A percentile compares a stretch with the other conserved stretches of the same genome.
Evolutionary conservation across 768 basidiomycete species (phyloP).

Genomic region (Gloeostereum incarnatum): DNA sequence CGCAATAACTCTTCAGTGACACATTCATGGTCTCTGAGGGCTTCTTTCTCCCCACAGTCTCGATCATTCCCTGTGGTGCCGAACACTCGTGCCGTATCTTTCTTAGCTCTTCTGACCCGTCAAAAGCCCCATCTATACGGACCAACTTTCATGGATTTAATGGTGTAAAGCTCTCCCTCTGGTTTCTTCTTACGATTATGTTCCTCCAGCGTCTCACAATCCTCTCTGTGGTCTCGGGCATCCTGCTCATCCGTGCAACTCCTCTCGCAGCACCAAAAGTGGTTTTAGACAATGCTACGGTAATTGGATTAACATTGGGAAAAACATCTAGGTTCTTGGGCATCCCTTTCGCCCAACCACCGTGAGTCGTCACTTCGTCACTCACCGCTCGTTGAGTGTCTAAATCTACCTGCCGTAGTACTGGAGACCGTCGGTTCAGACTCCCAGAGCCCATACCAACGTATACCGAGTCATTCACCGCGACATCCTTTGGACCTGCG

Average conservation of each 20-base stretch:
- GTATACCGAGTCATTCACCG: conserved; percentile 26
- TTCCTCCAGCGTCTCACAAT: no score
- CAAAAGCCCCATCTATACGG: no score
- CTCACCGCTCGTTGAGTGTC: not conserved
- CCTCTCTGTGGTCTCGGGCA: not conserved
- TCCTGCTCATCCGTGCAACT: not conserved
- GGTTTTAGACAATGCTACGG: conserved; percentile 29
- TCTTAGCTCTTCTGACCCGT: no score
- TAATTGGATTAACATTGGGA: conserved; percentile 28
- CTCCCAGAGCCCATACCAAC: conserved; percentile 25
- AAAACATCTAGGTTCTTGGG: conserved; percentile 32
- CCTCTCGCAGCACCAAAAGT: conserved; percentile 20
- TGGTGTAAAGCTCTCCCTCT: no score
- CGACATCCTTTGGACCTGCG: conserved; percentile 29
- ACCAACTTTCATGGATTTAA: no score
- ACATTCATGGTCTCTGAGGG: no score
- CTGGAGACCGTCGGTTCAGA: conserved; percentile 27
- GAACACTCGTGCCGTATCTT: no score
- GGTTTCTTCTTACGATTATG: no score
- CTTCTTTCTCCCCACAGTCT: no score
- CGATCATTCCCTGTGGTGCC: no score
- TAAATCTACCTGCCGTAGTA: no score
- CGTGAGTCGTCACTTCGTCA: conserved; percentile 23
- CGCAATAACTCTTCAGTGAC: no score
- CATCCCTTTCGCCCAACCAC: conserved; percentile 46